phyloP scores from a whole-genome alignment of 2,329 filamentous ascomycete genomes.

The Aspergillus quadrilineatus region DNA sequence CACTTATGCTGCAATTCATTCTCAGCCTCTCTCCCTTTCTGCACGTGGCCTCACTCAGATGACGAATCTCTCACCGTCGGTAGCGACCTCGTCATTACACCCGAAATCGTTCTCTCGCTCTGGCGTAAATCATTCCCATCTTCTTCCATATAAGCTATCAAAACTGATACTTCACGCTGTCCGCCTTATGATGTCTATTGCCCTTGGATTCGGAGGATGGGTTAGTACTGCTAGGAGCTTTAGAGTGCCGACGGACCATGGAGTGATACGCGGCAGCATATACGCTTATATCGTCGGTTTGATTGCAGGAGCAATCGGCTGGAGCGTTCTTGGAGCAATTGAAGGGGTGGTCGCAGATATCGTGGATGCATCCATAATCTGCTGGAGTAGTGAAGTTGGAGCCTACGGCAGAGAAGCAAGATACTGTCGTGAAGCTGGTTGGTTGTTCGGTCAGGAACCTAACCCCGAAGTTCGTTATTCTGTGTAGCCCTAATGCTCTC shows the following conservation, averaged over 20 bases:
- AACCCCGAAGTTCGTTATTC: conserved; percentile 2
- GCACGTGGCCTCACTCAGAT: conserved; percentile 79
- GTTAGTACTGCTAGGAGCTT: conserved; percentile 84
- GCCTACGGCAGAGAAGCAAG: conserved; percentile 62
- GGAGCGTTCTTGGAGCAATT: conserved; percentile 87
- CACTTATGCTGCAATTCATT: conserved; percentile 92
- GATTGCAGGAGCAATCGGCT: conserved; percentile 91
- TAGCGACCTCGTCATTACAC: conserved; percentile 63
- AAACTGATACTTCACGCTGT: conserved; percentile 90
- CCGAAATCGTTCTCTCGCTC: conserved; percentile 45
- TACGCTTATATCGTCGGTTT: conserved; percentile 95
- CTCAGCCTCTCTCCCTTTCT: conserved; percentile 73
- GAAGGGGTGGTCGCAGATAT: conserved; percentile 85
- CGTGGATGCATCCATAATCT: conserved; percentile 83
- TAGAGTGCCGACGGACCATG: conserved; percentile 53
- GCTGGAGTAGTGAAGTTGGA: conserved; percentile 85
- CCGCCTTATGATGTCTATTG: conserved; percentile 84
- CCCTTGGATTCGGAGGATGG: conserved; percentile 93
- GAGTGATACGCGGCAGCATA: conserved; percentile 67
- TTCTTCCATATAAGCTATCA: conserved; percentile 86
- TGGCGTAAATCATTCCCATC: conserved; percentile 46
- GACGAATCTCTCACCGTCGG: conserved; percentile 71
- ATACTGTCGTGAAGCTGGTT: conserved; percentile 89
- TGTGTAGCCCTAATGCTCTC: conserved; percentile 8
- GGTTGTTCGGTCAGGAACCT: conserved; percentile 71